Conservation (phyloP, 495 filamentous ascomycete species). For the Neurospora sp. region DNA sequence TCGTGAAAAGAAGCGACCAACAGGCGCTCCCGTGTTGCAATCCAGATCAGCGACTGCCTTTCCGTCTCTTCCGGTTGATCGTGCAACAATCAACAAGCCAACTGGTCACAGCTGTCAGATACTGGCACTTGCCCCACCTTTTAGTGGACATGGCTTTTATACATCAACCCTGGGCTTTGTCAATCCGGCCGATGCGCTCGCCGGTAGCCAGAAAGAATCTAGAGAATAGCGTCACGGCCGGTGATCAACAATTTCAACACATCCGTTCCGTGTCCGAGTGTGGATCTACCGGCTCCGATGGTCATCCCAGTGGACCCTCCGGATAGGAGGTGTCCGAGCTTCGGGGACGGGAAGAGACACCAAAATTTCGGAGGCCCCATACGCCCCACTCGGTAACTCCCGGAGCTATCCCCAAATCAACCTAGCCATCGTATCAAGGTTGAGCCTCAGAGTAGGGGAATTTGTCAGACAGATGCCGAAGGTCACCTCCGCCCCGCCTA, state of each 20-base stretch:
- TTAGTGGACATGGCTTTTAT: conserved; percentile 1
- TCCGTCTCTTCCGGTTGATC: background rate
- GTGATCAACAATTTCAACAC: background rate
- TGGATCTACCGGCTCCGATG: background rate
- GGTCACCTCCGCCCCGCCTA: conserved; percentile 15
- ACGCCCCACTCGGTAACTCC: background rate
- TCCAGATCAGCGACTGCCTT: background rate
- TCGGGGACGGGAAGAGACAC: background rate
- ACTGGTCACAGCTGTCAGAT: background rate
- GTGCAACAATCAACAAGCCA: background rate
- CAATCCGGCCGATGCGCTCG: conserved; percentile 5
- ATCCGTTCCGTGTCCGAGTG: background rate
- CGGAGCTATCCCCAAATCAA: background rate
- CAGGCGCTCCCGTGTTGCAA: background rate
- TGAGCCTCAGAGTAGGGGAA: background rate
- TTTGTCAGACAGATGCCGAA: conserved; percentile 11
- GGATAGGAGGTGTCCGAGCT: background rate
- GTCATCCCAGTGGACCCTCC: background rate
- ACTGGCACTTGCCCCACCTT: background rate
- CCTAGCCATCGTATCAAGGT: background rate
- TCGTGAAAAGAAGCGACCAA: background rate
- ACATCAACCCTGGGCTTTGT: conserved; percentile 12
- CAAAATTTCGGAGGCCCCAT: conserved; percentile 1
- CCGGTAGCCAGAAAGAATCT: background rate
- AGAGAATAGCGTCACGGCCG: background rate